Percentiles rank a stretch among this genome's conserved stretches.
Conservation (phyloP, 2,329 filamentous ascomycete species). For the Laburnicola sp. region DNA sequence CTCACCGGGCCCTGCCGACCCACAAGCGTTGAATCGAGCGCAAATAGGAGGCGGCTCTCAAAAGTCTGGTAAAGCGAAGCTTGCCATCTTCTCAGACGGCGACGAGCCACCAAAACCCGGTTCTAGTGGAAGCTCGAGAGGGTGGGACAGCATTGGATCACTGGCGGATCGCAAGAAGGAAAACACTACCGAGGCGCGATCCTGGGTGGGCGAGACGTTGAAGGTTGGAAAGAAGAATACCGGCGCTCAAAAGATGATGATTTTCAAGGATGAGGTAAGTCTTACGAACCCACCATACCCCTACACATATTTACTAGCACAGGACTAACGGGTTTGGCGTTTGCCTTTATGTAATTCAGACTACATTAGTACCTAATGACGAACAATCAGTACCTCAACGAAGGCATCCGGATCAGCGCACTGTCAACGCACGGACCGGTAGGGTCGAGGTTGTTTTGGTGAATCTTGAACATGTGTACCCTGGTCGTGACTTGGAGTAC, state of each 20-base stretch:
- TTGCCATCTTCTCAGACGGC: constrained; percentile 86
- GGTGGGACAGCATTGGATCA: constrained; percentile 91
- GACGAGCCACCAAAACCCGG: constrained; percentile 59
- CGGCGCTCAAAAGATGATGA: constrained; percentile 76
- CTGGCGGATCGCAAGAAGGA: constrained; percentile 91
- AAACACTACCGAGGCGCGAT: constrained; percentile 80
- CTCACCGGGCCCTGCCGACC: constrained; percentile 59
- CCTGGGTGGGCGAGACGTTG: constrained; percentile 90
- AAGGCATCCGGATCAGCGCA: constrained; percentile 77
- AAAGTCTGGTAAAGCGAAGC: constrained; percentile 75
- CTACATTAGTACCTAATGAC: constrained; percentile 43
- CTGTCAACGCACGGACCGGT: constrained; percentile 78
- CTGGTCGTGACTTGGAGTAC: constrained; percentile 73
- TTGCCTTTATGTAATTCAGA: constrained; percentile 57
- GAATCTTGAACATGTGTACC: constrained; percentile 82
- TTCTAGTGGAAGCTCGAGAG: constrained; percentile 64
- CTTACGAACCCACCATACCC: constrained; percentile 41
- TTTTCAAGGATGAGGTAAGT: constrained; percentile 97
- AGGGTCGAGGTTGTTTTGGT: constrained; percentile 86
- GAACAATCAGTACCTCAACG: constrained; percentile 58
- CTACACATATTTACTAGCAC: constrained; percentile 43
- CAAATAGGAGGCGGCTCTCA: constrained; percentile 53
- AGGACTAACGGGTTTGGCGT: constrained; percentile 83
- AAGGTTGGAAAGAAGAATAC: constrained; percentile 83
- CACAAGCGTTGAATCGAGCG: constrained; percentile 62